Evolutionary conservation across 768 basidiomycete genomes (phyloP).

Genomic region (Nidularia sp.): DNA sequence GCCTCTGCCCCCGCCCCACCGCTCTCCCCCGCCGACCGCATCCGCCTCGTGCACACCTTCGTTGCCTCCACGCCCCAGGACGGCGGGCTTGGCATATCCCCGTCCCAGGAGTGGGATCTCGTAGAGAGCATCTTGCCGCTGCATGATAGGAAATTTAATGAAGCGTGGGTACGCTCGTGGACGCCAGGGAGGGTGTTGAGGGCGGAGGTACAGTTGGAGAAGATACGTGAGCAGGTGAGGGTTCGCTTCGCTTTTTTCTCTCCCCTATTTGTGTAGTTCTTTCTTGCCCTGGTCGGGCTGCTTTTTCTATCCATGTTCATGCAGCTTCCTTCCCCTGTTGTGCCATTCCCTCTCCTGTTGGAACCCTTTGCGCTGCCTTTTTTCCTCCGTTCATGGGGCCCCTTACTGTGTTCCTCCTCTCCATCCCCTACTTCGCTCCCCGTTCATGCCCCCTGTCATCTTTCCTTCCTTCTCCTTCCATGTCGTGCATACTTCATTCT

Average conservation of each 20-base stretch:
- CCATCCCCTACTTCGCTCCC: too few relatives aligned
- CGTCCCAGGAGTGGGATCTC: constrained; percentile 71
- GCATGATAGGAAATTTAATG: constrained; percentile 81
- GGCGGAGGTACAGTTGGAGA: constrained; percentile 59
- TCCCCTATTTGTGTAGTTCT: too few relatives aligned
- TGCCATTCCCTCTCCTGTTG: too few relatives aligned
- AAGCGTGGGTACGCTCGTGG: constrained; percentile 76
- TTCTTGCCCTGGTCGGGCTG: too few relatives aligned
- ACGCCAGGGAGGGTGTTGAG: constrained; percentile 47
- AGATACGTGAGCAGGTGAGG: constrained; percentile 65
- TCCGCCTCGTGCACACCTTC: constrained; percentile 73
- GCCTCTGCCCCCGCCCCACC: constrained; percentile 38
- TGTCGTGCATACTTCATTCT: too few relatives aligned
- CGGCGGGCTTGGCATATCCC: constrained; percentile 81
- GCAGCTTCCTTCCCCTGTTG: too few relatives aligned
- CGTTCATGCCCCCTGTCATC: too few relatives aligned
- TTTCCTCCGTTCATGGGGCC: too few relatives aligned
- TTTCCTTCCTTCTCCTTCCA: too few relatives aligned
- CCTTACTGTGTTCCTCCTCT: too few relatives aligned
- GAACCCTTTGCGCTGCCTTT: too few relatives aligned
- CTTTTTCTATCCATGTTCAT: too few relatives aligned
- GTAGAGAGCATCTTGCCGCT: constrained; percentile 80
- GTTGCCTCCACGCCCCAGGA: constrained; percentile 67
- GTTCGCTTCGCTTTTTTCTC: background rate
- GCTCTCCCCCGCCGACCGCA: constrained; percentile 69